These are phyloP conservation scores for Podila epigama DNA, from an alignment of 192 early-diverging fungal species.

Conservation along the genomic window DNA sequence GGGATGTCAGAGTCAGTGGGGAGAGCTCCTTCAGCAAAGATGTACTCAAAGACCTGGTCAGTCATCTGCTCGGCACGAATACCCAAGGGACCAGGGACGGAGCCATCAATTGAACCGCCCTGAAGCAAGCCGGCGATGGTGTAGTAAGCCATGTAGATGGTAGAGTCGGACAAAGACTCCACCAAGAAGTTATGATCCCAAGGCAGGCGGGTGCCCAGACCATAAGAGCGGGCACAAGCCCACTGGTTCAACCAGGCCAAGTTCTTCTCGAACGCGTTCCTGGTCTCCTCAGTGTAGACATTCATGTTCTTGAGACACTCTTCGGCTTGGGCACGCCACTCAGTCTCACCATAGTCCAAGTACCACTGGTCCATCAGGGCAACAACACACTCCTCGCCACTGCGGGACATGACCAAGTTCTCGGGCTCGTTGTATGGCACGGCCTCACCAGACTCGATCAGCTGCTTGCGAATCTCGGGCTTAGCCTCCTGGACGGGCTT, in stretches of 20 bases:
- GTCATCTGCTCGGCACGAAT: constrained; percentile 89
- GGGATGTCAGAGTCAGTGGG: constrained; percentile 68
- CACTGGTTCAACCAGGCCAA: constrained; percentile 95
- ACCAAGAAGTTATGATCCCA: constrained; percentile 95
- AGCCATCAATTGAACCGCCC: constrained; percentile 83
- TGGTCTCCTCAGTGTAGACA: constrained; percentile 80
- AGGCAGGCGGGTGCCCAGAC: constrained; percentile 91
- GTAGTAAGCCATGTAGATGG: constrained; percentile 99
- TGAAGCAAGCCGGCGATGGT: constrained; percentile 95
- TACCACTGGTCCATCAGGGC: constrained; percentile 98
- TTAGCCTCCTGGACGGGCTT: constrained; percentile 93
- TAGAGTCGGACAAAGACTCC: constrained; percentile 97
- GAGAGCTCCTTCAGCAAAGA: constrained; percentile 74
- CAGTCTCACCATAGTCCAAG: constrained; percentile 93
- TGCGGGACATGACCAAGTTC: constrained; percentile 88
- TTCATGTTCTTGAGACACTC: constrained; percentile 85
- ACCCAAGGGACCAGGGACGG: constrained; percentile 74
- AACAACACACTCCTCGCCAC: constrained; percentile 97
- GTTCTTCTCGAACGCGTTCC: constrained; percentile 83
- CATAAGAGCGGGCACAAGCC: constrained; percentile 95
- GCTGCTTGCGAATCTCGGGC: constrained; percentile 73
- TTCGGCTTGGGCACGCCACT: constrained; percentile 81
- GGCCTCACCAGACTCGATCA: constrained; percentile 76
- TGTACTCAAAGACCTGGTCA: constrained; percentile 91
- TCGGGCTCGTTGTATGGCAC: constrained; percentile 98